Conservation (phyloP, 257 asterid species). For the Salvia miltiorrhiza region DNA sequence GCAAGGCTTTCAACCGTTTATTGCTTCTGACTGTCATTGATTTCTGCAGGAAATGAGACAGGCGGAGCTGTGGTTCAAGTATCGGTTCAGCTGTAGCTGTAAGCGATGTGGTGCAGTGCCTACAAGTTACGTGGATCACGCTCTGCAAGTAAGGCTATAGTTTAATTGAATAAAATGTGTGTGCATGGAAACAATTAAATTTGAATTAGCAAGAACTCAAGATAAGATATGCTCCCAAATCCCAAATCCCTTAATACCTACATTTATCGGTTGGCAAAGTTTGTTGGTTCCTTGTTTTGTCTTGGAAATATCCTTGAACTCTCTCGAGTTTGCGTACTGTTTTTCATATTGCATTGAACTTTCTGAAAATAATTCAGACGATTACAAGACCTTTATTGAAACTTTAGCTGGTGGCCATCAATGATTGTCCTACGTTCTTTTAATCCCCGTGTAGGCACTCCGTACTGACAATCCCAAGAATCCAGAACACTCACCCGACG, state of each 20-base stretch:
- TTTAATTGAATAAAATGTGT: background rate
- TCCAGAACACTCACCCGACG: constrained; percentile 15
- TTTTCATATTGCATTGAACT: background rate
- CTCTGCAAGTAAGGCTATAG: constrained; percentile 51
- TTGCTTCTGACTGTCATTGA: background rate
- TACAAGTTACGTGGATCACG: constrained; percentile 43
- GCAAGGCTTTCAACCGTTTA: background rate
- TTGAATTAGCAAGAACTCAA: background rate
- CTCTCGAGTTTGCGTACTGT: background rate
- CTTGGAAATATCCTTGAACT: background rate
- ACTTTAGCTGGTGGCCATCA: background rate
- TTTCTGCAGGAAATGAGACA: constrained; percentile 55
- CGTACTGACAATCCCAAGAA: background rate
- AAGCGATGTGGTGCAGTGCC: constrained; percentile 55
- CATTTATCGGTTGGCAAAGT: background rate
- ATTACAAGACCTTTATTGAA: background rate
- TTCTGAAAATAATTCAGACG: background rate
- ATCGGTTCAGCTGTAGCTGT: constrained; percentile 60
- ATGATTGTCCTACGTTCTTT: background rate
- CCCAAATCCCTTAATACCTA: background rate
- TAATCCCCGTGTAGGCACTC: constrained; percentile 31
- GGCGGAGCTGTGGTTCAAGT: constrained; percentile 55
- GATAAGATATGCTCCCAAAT: background rate
- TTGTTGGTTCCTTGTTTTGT: background rate
- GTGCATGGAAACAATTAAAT: background rate